Evolutionary conservation across 306 rosid species (phyloP).

Genomic region (Sechiopsis laciniata): DNA sequence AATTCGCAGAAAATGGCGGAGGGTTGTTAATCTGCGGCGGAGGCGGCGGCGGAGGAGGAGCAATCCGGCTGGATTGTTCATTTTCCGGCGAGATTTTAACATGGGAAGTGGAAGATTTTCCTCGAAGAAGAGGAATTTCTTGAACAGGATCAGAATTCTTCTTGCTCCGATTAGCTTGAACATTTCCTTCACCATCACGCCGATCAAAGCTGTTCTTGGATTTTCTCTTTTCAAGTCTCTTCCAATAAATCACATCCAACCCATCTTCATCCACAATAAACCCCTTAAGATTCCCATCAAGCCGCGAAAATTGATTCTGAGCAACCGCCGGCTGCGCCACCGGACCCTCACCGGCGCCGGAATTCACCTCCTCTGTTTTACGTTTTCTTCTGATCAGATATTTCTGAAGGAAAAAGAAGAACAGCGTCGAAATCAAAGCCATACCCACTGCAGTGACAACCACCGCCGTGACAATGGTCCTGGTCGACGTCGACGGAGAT

Average conservation of each 20-base stretch:
- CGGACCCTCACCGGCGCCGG: not conserved
- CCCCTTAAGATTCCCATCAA: constrained; percentile 24
- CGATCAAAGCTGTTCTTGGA: constrained; percentile 25
- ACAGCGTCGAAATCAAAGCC: constrained; percentile 41
- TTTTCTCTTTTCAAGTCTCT: constrained; percentile 48
- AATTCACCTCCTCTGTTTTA: constrained; percentile 21
- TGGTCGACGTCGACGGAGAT: constrained; percentile 33
- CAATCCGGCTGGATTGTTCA: constrained; percentile 23
- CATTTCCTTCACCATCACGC: constrained; percentile 13
- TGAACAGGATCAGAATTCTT: constrained; percentile 29
- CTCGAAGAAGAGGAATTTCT: constrained; percentile 74
- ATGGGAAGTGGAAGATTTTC: constrained; percentile 66
- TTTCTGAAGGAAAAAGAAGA: constrained; percentile 39
- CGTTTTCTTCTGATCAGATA: constrained; percentile 32
- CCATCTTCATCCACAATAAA: constrained; percentile 84
- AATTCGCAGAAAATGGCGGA: constrained; percentile 22
- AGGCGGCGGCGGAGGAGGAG: constrained; percentile 22
- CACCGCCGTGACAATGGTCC: constrained; percentile 44
- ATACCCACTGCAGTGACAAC: constrained; percentile 62
- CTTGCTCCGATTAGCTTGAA: constrained; percentile 20
- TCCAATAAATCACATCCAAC: constrained; percentile 88
- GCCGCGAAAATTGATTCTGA: not conserved
- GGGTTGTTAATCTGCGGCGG: constrained; percentile 20
- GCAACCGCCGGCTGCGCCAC: not conserved
- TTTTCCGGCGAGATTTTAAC: constrained; percentile 36